A percentile compares a stretch with the other conserved stretches of the same genome.
These are phyloP conservation scores for Morella rubra DNA, from an alignment of 306 rosid genomes.

Conservation along the genomic window DNA sequence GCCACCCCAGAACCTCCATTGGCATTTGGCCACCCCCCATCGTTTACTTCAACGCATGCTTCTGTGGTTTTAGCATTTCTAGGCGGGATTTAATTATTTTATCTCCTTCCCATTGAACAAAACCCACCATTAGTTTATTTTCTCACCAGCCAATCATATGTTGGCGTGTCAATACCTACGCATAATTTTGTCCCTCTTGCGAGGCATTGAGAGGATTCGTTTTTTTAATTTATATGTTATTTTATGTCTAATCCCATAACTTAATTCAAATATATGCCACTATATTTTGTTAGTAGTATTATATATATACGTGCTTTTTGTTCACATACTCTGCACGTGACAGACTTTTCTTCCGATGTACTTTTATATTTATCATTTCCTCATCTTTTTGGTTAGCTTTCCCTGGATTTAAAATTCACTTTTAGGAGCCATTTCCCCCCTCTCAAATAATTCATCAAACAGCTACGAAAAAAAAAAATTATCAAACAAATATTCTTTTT, in stretches of 20 bases:
- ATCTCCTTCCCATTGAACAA: background rate
- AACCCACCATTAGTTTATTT: background rate
- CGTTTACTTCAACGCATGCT: constrained; percentile 71
- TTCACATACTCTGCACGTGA: too few species aligned
- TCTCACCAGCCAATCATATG: constrained; percentile 32
- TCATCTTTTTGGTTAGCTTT: too few species aligned
- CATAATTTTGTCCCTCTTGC: constrained; percentile 16
- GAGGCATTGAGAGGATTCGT: constrained; percentile 5
- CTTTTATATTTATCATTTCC: too few species aligned
- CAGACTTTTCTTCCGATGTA: too few species aligned
- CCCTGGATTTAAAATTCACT: too few species aligned
- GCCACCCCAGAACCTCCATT: constrained; percentile 18
- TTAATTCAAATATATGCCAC: background rate
- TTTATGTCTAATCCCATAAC: too few species aligned
- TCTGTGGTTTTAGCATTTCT: constrained; percentile 42
- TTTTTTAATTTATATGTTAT: background rate
- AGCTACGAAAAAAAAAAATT: too few species aligned
- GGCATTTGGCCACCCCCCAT: constrained; percentile 13
- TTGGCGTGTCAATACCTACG: constrained; percentile 25
- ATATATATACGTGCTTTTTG: too few species aligned
- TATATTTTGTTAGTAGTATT: too few species aligned
- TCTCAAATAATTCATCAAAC: too few species aligned
- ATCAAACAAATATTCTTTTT: too few species aligned
- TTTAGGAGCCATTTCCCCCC: too few species aligned
- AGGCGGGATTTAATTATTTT: constrained; percentile 1